A percentile compares a stretch with the other conserved stretches of the same genome.
Conservation (phyloP, 1,139 yeast species). For the Cylindricascospora bacillispora region DNA sequence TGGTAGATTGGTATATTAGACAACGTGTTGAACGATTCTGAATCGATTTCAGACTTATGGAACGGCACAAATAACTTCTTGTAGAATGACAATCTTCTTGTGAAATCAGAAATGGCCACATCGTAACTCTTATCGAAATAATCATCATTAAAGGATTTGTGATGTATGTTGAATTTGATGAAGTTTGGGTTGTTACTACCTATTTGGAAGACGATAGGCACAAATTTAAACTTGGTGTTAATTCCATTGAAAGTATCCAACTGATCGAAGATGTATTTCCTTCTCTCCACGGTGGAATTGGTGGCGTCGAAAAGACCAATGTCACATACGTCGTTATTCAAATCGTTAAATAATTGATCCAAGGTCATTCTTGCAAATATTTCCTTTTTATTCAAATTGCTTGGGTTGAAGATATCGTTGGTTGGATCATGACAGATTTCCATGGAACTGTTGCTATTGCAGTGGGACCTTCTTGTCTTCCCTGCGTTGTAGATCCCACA, state of each 20-base stretch:
- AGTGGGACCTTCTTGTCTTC: conserved; percentile 35
- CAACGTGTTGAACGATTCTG: conserved; percentile 1
- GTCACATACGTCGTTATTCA: conserved; percentile 34
- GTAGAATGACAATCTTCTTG: conserved; percentile 44
- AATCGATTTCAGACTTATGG: conserved; percentile 34
- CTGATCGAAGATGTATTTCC: conserved; percentile 28
- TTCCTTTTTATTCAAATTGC: conserved; percentile 41
- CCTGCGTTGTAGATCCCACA: conserved; percentile 40
- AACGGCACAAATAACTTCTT: conserved; percentile 45
- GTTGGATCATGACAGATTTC: conserved; percentile 19
- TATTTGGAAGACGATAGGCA: conserved; percentile 32
- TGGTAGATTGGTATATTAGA: conserved; percentile 12
- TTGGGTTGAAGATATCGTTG: conserved; percentile 36
- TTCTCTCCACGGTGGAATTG: conserved; percentile 44
- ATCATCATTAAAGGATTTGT: conserved; percentile 47
- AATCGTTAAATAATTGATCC: conserved; percentile 35
- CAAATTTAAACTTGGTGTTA: conserved; percentile 16
- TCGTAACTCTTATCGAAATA: conserved; percentile 37
- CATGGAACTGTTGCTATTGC: conserved; percentile 16
- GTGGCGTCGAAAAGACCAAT: conserved; percentile 65
- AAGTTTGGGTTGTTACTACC: conserved; percentile 33
- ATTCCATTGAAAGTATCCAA: conserved; percentile 15
- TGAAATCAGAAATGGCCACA: conserved; percentile 47
- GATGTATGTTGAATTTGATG: conserved; percentile 45
- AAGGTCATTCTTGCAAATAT: conserved; percentile 48